These are phyloP conservation scores for Sideroxylon spinosum DNA, from an alignment of 179 eudicot species.

Conservation along the genomic window DNA sequence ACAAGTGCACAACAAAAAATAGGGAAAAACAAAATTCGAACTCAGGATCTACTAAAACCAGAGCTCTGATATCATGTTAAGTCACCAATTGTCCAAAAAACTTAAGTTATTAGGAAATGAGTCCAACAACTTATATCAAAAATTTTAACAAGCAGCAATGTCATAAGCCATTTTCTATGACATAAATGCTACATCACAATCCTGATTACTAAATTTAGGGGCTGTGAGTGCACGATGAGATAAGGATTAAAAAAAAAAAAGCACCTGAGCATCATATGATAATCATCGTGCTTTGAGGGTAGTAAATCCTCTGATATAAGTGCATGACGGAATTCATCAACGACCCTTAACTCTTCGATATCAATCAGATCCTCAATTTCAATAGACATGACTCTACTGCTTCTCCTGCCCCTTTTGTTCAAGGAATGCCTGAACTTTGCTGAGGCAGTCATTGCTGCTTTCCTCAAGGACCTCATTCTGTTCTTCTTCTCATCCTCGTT, in stretches of 20 bases:
- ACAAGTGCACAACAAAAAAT: no score
- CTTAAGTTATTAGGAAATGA: no score
- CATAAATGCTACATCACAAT: not conserved
- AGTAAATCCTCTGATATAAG: conserved; percentile 46
- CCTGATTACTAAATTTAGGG: not conserved
- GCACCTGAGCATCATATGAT: conserved; percentile 62
- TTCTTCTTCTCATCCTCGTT: conserved; percentile 46
- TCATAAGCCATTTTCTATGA: not conserved
- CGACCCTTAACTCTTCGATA: conserved; percentile 52
- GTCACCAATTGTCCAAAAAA: no score
- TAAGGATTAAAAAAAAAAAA: not conserved
- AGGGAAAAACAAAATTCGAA: no score
- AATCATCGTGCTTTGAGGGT: conserved; percentile 56
- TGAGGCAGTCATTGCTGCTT: conserved; percentile 50
- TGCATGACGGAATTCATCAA: conserved; percentile 52
- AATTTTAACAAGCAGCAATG: no score
- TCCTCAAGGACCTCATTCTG: conserved; percentile 45
- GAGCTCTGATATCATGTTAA: no score
- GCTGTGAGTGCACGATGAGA: not conserved
- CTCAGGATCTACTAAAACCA: no score
- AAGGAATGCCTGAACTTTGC: conserved; percentile 52
- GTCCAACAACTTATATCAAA: no score
- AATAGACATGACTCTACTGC: conserved; percentile 45
- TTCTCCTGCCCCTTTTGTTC: conserved; percentile 53
- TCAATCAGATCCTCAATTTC: conserved; percentile 57